Percentiles rank a stretch among this genome's conserved stretches.
phyloP scores from a whole-genome alignment of 768 basidiomycete species.

The Exidia glandulosa region DNA sequence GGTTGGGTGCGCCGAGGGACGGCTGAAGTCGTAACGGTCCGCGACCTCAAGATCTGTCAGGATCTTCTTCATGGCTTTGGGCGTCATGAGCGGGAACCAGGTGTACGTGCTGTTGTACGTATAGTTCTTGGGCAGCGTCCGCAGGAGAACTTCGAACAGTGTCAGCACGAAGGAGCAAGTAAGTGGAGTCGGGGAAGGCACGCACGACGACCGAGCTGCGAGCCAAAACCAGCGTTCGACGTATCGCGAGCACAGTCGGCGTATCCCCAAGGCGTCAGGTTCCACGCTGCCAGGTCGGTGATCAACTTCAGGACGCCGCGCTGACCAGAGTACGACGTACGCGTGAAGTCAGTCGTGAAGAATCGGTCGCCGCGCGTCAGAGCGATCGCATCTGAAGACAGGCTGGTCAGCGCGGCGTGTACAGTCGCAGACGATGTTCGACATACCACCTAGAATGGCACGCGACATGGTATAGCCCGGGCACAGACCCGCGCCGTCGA shows the following conservation, averaged over 20 bases:
- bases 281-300: constrained; percentile 36
- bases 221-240: constrained; percentile 63
- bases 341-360: constrained; percentile 66
- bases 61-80: constrained; percentile 33
- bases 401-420: neutral
- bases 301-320: neutral
- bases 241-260: constrained; percentile 54
- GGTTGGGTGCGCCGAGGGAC: constrained; percentile 28
- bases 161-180: constrained; percentile 9
- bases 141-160: constrained; percentile 41
- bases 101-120: constrained; percentile 54
- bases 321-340: constrained; percentile 28
- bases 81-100: constrained; percentile 73
- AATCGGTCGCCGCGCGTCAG: constrained; percentile 72
- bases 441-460: constrained; percentile 50
- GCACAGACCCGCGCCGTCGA: constrained; percentile 57
- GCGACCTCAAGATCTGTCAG: constrained; percentile 25
- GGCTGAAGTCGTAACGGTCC: constrained; percentile 47
- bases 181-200: constrained; percentile 20
- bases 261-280: constrained; percentile 73
- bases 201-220: constrained; percentile 48
- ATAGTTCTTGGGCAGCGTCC: constrained; percentile 59
- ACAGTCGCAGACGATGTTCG: neutral
- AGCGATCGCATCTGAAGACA: constrained; percentile 47
- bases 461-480: constrained; percentile 78